A percentile compares a stretch with the other conserved stretches of the same genome.
phyloP scores from a whole-genome alignment of 371 early-diverging fungal species.

The Mucor sp. region DNA sequence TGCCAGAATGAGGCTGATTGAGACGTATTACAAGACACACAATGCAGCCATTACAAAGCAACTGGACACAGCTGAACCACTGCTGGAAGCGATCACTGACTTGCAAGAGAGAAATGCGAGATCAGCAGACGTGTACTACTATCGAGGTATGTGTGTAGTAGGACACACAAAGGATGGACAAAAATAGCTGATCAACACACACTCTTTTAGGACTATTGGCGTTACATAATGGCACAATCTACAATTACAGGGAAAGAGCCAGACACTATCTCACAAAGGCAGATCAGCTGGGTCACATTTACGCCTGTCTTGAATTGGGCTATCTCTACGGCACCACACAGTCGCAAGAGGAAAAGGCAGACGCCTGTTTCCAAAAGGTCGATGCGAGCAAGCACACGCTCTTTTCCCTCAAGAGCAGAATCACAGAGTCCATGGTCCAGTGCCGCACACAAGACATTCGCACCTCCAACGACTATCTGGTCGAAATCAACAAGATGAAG shows the following conservation, averaged over 20 bases:
- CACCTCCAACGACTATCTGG: slow-evolving; percentile 9
- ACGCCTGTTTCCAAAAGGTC: slow-evolving; percentile 15
- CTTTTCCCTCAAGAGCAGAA: slow-evolving; percentile 13
- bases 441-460: slow-evolving; percentile 5
- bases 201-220: slow-evolving; percentile 14
- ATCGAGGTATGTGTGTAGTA: slow-evolving; percentile 19
- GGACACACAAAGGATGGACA: not conserved
- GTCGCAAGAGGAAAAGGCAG: slow-evolving; percentile 17
- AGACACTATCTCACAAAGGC: slow-evolving; percentile 7
- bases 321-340: slow-evolving; percentile 16
- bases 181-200: not conserved
- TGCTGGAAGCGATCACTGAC: not conserved
- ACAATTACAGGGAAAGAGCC: slow-evolving; percentile 11
- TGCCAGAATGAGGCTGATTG: slow-evolving; percentile 11
- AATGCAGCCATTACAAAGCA: slow-evolving; percentile 1
- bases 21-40: slow-evolving; percentile 11
- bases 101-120: not conserved
- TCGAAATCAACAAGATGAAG: slow-evolving; percentile 19
- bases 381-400: slow-evolving; percentile 7
- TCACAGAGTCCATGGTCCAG: slow-evolving; percentile 12
- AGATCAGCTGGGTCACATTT: slow-evolving; percentile 7
- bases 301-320: slow-evolving; percentile 23
- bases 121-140: slow-evolving; percentile 16
- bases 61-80: slow-evolving; percentile 2
- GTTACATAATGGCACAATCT: slow-evolving; percentile 14